phyloP scores from a whole-genome alignment of 164 flowering plant genomes.

The Tetrastigma voinierianum region DNA sequence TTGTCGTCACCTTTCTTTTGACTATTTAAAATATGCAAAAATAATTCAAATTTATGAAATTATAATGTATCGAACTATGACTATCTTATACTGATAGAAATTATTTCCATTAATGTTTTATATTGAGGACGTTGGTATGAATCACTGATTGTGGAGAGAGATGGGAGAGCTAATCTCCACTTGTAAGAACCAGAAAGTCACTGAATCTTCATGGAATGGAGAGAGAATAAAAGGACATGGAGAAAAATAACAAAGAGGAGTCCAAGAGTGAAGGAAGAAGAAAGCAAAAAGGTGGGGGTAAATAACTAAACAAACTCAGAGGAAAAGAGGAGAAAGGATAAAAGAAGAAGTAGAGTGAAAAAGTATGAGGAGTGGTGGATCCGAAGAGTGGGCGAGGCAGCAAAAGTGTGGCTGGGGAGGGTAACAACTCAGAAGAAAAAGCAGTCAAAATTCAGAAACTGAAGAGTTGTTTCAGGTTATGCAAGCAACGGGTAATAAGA shows the following conservation, averaged over 20 bases:
- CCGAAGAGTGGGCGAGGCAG: background rate
- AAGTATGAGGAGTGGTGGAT: background rate
- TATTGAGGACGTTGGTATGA: too few species aligned
- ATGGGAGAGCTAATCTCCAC: constrained; percentile 12
- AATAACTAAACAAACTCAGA: too few species aligned
- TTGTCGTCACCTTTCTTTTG: too few species aligned
- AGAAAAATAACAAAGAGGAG: too few species aligned
- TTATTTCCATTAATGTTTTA: too few species aligned
- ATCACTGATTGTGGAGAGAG: constrained; percentile 25
- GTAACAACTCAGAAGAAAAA: constrained; percentile 24
- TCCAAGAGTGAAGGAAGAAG: too few species aligned
- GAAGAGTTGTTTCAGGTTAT: constrained; percentile 74
- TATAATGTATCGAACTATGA: too few species aligned
- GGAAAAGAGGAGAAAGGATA: background rate
- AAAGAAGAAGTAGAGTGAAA: constrained; percentile 1
- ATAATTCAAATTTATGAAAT: too few species aligned
- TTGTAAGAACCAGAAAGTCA: constrained; percentile 7
- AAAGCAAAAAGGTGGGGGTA: too few species aligned
- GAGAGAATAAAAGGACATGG: too few species aligned
- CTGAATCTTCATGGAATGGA: background rate
- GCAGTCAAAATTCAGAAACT: constrained; percentile 58
- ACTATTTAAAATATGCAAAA: too few species aligned
- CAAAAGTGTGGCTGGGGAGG: background rate
- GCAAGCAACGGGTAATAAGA: constrained; percentile 68
- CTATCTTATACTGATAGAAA: too few species aligned